Base-by-base conservation (phyloP, 306 rosid genomes). In the Rosa persica region DNA sequence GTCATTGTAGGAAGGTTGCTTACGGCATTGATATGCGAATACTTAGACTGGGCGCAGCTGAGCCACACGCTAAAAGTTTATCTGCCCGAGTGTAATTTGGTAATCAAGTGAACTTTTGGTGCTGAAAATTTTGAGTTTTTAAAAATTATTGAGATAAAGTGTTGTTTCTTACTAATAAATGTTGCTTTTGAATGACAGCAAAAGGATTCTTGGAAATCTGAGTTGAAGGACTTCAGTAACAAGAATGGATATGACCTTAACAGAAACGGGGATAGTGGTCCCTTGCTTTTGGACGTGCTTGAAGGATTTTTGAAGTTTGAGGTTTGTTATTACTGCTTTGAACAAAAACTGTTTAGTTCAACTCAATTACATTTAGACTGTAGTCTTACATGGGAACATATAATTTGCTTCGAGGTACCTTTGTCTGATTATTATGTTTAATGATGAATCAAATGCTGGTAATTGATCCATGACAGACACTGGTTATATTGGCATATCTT, bases 241-340 rank as follows among this genome's bases (percentile, higher is more conserved):
- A 96, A 91, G 86, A 96, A 96, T 78, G 99, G 98, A 69, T 93
- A 93, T 67, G 99, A 96, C 84, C 96, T 93, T 49, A 93, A 93
- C 83, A 82, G 99, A 83, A 96, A 93, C 47, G 96, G 90, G 77
- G 99, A 96, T 70, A 91, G 97, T 60, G 87, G 89, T 85, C 99
- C 99, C 66, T 80, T 96, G 64, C 99, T 96, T 52, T 84, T 96
- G 94, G 97, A 96, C 27, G 99, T 96, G 78, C 99, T 96, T 43
- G 97, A 96, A 86, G 99, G 99, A 81, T 96, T 96, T 86, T 89
- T 96, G 86, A 96, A 93, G 81, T 93, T 91, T 87, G 99, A 96
- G 99, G 99, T 96, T 71, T 81, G 89, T 71, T 69, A 30, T 76
- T 79, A 39, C 61, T 78, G 23, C 72, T 73, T 66, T 70, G 2